Base-by-base conservation (phyloP, 345 rosid species). In the Leavenworthia alabamica region DNA sequence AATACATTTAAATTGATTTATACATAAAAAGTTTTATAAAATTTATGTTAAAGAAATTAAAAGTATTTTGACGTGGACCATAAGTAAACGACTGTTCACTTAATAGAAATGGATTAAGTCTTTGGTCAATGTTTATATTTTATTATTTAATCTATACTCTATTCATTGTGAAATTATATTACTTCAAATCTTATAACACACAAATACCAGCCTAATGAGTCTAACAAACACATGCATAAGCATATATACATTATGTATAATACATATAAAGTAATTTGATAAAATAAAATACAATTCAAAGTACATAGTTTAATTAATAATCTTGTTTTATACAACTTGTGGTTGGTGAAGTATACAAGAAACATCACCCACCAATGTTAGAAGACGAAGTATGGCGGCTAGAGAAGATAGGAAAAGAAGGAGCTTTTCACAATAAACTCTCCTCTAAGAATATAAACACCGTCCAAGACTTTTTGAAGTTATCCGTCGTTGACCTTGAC, bases 371-470 rank as follows among this genome's bases (percentile, higher is more conserved):
- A 15, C 98, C 98, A 46, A 66, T 55, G 78, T 61, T 91, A 36
- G 77, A 73, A 3, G 98, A 91, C 60, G 86, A 91, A 29, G 95
- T 90, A 19, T 87, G 97, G 96, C 84, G 97, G 29, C 87, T 87
- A 5, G 82, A 82, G 78, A 91, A 84, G 77, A 86, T 91, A 20
- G 92, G 92, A 15, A 91, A 88, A 79, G 95, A 76, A 32, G 98
- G 98, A 27, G 86, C 86, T 35, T 91, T 91, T 65, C 96, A 91
- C 73, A 86, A 66, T 63, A 92, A 81, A 74, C 81, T 92, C 32
- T 5, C 78, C 3, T 35, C 63, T 11, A 11, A 24, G 0, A 64
- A 74, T 26, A 73, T 92, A 45, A 64, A 76, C 12, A 71, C 82
- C 3, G 96, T 92, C 3, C 96, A 88, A 75, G 96, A 92, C 31